Conservation (phyloP, 106 monocot genomes). For the Apostasia shenzhenica region DNA sequence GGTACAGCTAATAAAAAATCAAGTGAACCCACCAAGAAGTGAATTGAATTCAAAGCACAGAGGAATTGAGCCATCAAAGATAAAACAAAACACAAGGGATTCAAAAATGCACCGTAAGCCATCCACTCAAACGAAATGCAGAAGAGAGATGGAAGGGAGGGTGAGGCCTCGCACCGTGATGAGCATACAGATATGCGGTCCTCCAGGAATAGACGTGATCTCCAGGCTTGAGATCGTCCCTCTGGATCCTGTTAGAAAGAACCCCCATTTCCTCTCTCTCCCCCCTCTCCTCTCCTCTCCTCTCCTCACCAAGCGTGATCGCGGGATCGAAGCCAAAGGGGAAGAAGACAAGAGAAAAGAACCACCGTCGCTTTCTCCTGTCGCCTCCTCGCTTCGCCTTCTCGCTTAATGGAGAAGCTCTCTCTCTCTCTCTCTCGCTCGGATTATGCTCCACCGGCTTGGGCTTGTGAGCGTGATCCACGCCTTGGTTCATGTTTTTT, state of each 20-base stretch:
- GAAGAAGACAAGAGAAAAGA: not conserved
- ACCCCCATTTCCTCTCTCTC: constrained; percentile 27
- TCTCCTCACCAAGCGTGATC: not conserved
- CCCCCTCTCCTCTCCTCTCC: not conserved
- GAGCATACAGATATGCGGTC: constrained; percentile 58
- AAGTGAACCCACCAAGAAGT: too few relatives aligned
- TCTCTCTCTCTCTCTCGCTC: not conserved
- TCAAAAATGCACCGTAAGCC: not conserved
- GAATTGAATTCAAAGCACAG: too few relatives aligned
- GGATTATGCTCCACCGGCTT: too few relatives aligned
- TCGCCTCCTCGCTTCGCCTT: not conserved
- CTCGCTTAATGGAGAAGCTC: not conserved
- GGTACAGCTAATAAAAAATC: too few relatives aligned
- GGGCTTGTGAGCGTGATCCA: too few relatives aligned
- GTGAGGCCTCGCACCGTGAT: constrained; percentile 34
- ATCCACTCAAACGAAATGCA: not conserved
- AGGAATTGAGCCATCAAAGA: not conserved
- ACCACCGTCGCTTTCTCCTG: not conserved
- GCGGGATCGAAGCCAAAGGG: not conserved
- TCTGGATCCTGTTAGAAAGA: constrained; percentile 41
- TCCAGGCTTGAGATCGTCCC: constrained; percentile 48
- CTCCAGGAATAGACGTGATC: constrained; percentile 83
- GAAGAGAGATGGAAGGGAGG: not conserved
- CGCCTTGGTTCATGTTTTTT: too few relatives aligned
- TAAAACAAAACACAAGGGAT: not conserved